Conservation (phyloP, 2,329 filamentous ascomycete species). For the Penicillium sclerotiorum region DNA sequence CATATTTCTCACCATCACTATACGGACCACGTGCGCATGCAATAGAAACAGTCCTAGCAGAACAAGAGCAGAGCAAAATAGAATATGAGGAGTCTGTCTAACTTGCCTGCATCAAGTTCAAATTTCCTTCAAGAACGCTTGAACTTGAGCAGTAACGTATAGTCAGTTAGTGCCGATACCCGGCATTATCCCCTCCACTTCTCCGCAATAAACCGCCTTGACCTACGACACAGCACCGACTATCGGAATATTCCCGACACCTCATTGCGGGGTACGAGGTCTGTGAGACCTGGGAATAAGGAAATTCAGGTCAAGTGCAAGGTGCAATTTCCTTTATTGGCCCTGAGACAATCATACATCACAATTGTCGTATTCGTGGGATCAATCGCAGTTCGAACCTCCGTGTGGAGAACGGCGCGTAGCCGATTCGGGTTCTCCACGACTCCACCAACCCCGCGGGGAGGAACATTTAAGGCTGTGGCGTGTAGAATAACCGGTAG, state of each 20-base stretch:
- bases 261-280: background rate
- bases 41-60: too few species aligned
- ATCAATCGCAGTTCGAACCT: background rate
- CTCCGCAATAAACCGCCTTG: background rate
- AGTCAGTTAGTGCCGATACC: background rate
- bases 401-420: background rate
- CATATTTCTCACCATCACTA: too few species aligned
- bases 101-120: too few species aligned
- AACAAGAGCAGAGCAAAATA: too few species aligned
- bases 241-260: background rate
- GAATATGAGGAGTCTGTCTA: too few species aligned
- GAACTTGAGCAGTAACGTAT: background rate
- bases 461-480: slow-evolving; percentile 3
- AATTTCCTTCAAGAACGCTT: too few species aligned
- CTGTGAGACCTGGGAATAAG: background rate
- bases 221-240: background rate
- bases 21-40: too few species aligned
- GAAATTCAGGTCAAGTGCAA: too few species aligned
- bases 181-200: background rate
- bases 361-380: background rate
- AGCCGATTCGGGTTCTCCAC: slow-evolving; percentile 1
- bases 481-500: background rate
- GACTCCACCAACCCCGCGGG: slow-evolving; percentile 4
- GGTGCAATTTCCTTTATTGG: background rate
- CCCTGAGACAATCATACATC: background rate